Evolutionary conservation across 768 basidiomycete genomes (phyloP).

Genomic region (Phlegmacium glaucopus): DNA sequence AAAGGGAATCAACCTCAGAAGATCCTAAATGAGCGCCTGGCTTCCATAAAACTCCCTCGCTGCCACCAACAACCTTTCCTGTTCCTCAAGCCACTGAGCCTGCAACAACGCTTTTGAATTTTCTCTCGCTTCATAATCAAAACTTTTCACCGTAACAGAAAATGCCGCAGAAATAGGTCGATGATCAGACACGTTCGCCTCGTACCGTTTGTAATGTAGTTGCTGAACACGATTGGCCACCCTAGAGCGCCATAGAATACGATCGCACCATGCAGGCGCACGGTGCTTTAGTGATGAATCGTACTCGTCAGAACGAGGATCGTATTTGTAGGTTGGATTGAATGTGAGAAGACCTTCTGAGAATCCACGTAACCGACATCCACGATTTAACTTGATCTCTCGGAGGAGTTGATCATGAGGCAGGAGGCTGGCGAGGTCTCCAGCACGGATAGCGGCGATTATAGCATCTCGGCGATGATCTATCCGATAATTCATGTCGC

Average conservation of each 20-base stretch:
- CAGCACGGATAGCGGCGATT: slow-evolving; percentile 61
- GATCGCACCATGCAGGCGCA: slow-evolving; percentile 95
- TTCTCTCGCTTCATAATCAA: slow-evolving; percentile 56
- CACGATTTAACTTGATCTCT: slow-evolving; percentile 85
- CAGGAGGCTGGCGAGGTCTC: slow-evolving; percentile 61
- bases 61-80: slow-evolving; percentile 35
- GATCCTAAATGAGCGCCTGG: slow-evolving; percentile 26
- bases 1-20: not conserved
- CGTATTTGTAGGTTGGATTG: slow-evolving; percentile 93
- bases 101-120: slow-evolving; percentile 55
- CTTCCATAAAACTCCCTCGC: slow-evolving; percentile 40
- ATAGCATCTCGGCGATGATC: slow-evolving; percentile 88
- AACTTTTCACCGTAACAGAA: slow-evolving; percentile 66
- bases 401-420: slow-evolving; percentile 86
- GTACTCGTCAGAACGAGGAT: slow-evolving; percentile 71
- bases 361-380: slow-evolving; percentile 82
- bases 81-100: slow-evolving; percentile 49
- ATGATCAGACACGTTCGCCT: slow-evolving; percentile 88
- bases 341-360: slow-evolving; percentile 81
- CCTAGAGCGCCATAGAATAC: slow-evolving; percentile 74
- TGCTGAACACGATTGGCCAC: slow-evolving; percentile 56
- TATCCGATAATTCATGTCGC: slow-evolving; percentile 97
- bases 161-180: slow-evolving; percentile 84
- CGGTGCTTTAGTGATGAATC: slow-evolving; percentile 89
- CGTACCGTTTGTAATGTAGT: slow-evolving; percentile 77